Percentiles rank a stretch among this genome's conserved stretches.
phyloP scores from a whole-genome alignment of 2,329 filamentous ascomycete species.

The Pseudomassariella vexata region DNA sequence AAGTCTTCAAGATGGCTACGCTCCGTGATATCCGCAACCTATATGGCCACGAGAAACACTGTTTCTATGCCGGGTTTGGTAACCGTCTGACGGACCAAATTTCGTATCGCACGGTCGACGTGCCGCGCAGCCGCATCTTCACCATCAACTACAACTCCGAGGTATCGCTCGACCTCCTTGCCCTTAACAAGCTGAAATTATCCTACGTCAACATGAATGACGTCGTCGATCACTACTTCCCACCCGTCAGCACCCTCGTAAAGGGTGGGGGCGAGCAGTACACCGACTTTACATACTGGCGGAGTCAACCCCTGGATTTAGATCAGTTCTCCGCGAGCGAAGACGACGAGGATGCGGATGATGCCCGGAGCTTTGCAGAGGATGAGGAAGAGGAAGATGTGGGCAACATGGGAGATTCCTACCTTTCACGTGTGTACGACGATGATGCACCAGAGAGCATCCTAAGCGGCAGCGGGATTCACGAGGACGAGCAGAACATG shows the following conservation, averaged over 20 bases:
- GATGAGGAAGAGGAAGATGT: constrained; percentile 34
- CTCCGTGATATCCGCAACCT: constrained; percentile 87
- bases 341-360: constrained; percentile 32
- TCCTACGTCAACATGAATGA: constrained; percentile 97
- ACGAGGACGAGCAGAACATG: constrained; percentile 37
- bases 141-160: constrained; percentile 98
- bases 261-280: constrained; percentile 89
- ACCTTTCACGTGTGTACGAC: constrained; percentile 31
- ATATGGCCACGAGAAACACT: constrained; percentile 70
- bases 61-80: constrained; percentile 96
- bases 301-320: constrained; percentile 75
- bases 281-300: constrained; percentile 97
- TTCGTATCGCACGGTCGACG: constrained; percentile 92
- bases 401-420: constrained; percentile 39
- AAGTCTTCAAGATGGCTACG: constrained; percentile 99
- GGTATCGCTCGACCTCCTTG: constrained; percentile 84
- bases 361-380: constrained; percentile 22
- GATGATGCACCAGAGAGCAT: constrained; percentile 36
- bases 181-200: constrained; percentile 89
- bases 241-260: constrained; percentile 79
- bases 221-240: constrained; percentile 97
- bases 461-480: constrained; percentile 35
- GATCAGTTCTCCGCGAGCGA: constrained; percentile 85
- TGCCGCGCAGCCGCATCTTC: constrained; percentile 90
- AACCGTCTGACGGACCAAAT: constrained; percentile 95